Base-by-base conservation (phyloP, 306 rosid species). In the Chamaecrista fasciculata region DNA sequence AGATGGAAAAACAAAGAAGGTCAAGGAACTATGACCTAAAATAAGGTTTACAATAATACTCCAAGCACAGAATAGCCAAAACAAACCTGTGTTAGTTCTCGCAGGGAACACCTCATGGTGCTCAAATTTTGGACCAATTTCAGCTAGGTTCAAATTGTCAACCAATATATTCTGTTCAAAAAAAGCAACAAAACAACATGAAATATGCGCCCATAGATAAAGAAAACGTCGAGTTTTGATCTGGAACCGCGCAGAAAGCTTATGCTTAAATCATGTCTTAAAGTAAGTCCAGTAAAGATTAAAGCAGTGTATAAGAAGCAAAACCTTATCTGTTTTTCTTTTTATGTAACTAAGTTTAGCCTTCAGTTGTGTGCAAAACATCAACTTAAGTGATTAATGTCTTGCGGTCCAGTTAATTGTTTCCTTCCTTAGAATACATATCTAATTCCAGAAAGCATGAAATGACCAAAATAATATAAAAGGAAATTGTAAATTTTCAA, bases 51-150 rank as follows among this genome's bases (percentile, higher is more conserved):
- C n/a, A 58, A 65, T 7, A 25, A 72, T 66, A 56, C 33, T 49
- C 19, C 10, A 14, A 70, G 6, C 5, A 66, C 29, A 77, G 29
- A 66, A 58, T 53, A 65, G 50, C 59, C 56, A 69, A 71, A 62
- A 60, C 79, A 47, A 60, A 89, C 99, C 99, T 78, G 99, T 88
- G 80, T 91, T 94, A 15, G 96, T 94, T 80, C 97, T 83, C 67
- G 96, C 96, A 1, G 96, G 99, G 74, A 95, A 95, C 91, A 87
- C 56, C 78, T 78, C 88, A 62, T 94, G 99, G 62, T 87, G 78
- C 79, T 91, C 99, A 78, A 95, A 95, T 46, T 82, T 87, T 44
- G 96, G 97, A 68, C 99, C 99, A 74, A 95, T 84, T 78, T 89
- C 89, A 56, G 95, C 87, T 43, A 95, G 83, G 15, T 85, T 82